phyloP scores from a whole-genome alignment of 176 grass and related monocot species.

The Musa acuminata region DNA sequence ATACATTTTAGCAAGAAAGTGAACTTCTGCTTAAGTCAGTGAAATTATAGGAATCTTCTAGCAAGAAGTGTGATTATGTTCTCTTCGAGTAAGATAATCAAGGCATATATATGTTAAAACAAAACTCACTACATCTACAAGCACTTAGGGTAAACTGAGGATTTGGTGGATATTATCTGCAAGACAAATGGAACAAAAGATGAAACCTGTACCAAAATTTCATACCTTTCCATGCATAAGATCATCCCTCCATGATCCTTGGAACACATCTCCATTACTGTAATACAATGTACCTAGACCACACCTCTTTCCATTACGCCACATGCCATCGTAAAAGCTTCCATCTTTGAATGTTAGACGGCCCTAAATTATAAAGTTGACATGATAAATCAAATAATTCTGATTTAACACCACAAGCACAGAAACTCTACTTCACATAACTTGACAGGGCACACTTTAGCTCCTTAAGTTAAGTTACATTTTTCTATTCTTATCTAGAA shows the following conservation, averaged over 20 bases:
- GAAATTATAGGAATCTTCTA: no score
- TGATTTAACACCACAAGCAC: background rate
- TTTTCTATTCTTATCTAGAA: background rate
- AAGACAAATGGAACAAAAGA: background rate
- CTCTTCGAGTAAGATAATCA: no score
- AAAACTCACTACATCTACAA: no score
- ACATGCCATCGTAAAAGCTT: constrained; percentile 88
- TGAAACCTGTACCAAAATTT: background rate
- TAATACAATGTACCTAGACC: constrained; percentile 76
- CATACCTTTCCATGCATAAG: constrained; percentile 96
- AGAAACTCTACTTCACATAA: background rate
- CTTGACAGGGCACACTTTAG: background rate
- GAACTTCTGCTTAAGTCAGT: no score
- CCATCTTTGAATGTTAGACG: constrained; percentile 55
- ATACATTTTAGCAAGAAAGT: no score
- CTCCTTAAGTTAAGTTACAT: background rate
- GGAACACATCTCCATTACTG: constrained; percentile 88
- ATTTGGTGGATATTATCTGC: background rate
- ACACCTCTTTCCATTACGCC: constrained; percentile 90
- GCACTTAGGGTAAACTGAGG: no score
- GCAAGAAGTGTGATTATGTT: no score
- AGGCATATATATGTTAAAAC: no score
- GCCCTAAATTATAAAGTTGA: constrained; percentile 39
- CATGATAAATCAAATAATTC: background rate
- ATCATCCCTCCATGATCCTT: constrained; percentile 92